Base-by-base conservation (phyloP, 176 grass and related monocot genomes). In the Bonia amplexicaulis region DNA sequence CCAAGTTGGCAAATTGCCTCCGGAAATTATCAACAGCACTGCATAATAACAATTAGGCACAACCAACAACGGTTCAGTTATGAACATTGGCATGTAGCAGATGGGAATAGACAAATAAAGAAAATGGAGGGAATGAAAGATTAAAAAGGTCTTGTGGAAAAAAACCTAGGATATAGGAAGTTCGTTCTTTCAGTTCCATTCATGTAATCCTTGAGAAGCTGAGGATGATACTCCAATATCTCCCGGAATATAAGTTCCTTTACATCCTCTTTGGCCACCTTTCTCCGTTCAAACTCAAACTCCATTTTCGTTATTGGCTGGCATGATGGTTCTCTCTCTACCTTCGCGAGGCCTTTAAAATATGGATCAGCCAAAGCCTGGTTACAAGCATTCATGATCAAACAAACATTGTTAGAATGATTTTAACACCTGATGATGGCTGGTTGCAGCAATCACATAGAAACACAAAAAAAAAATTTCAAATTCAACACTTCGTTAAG, bases 21-120 rank as follows among this genome's bases (percentile, higher is more conserved):
- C 92, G 93, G 54, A 99, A 99, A 77, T 99, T 93, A 85, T 99
- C 97, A 66, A 96, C 86, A 48, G 97, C 97, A 61, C 97, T 99
- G 80, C 39, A 88, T 17, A 76, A 88, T 71, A 84, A 76, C 46
- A 68, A 63, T 75, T 46, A 85, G 77, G n/a, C 37, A 31, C 45
- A 61, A 41, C 59, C 44, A 41, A 33, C 10, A 55, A 47, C 22
- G 3, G 27, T 48, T 66, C 51, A 76, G 69, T 45, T 71, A 87
- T 23, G 15, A 40, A 71, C 57, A 65, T 58, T 45, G 25, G 16
- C 16, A 61, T 49, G 35, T n/a, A 29, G 53, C 27, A 66, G 52
- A 26, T 68, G 51, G 25, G n/a, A 69, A 72, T 37, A 82, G 62
- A 75, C 46, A 71, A 31, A 67, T 39, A 70, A n/a, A 12, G 58